Base-by-base conservation (phyloP, 2,329 filamentous ascomycete species). In the Epichloe hybrida region DNA sequence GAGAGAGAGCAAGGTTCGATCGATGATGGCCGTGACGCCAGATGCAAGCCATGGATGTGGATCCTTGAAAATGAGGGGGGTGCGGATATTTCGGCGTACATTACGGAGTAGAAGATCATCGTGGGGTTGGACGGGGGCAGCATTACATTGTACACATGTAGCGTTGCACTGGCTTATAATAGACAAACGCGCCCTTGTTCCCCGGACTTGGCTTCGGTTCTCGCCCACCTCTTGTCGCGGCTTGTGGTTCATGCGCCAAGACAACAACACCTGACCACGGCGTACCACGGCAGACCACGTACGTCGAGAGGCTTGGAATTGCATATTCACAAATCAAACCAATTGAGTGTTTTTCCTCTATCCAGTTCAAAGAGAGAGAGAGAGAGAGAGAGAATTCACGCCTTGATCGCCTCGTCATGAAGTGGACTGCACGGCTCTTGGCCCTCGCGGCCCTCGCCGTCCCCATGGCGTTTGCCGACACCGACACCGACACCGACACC, bases 321-420 rank as follows among this genome's bases (percentile, higher is more conserved):
- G n/a, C n/a, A n/a, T n/a, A n/a, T n/a, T 23, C 3, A 13, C 40
- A 17, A 9, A 21, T 9, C 8, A 23, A 27, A 20, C 11, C 20
- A 23, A 42, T 23, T 27, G 40, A 42, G 5, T 42, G 20, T 6
- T 27, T 21, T 9, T 5, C 2, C 5, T 7, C 4, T 27, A 11
- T 13, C 3, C 40, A 13, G 11, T 4, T 9, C 40, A 42, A 12
- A 34, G 2, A 15, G 7, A n/a, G 21, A 34, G 2, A 15, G 7
- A n/a, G 21, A 34, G 2, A 15, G 7, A n/a, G 21, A 34, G 2
- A 15, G 7, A n/a, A 21, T 6, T 8, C 27, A 20, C 46, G 39
- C 11, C 11, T 17, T 21, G 20, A 42, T 23, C 40, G 40, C 40
- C 12, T 36, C 39, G 27, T 41, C 54, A 63, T 63, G 62, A 59